Percentiles rank a stretch among this genome's conserved stretches.
Evolutionary conservation across 495 filamentous ascomycete species (phyloP).

Genomic region (Aspergillus leporis): DNA sequence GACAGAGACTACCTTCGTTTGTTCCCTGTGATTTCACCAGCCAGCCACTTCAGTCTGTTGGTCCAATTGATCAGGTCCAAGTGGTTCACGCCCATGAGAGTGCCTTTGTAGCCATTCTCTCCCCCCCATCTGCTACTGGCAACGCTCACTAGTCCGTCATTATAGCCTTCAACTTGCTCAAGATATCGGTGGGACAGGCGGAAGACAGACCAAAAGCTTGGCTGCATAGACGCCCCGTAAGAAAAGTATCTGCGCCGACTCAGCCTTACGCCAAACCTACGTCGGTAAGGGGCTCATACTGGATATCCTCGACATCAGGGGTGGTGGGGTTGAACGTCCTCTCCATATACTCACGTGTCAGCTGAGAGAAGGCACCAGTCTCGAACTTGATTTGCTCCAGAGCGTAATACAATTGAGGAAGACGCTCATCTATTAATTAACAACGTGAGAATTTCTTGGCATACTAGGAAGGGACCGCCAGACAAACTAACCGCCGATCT

Average conservation of each 20-base stretch:
- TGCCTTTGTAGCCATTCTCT: slow-evolving; percentile 72
- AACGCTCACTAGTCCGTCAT: slow-evolving; percentile 93
- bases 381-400: slow-evolving; percentile 69
- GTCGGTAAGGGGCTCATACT: slow-evolving; percentile 33
- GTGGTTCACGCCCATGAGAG: slow-evolving; percentile 84
- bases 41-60: slow-evolving; percentile 73
- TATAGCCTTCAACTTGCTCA: slow-evolving; percentile 69
- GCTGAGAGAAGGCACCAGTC: slow-evolving; percentile 79
- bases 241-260: slow-evolving; percentile 70
- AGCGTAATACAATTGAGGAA: slow-evolving; percentile 70
- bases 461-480: not conserved
- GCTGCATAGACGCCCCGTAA: slow-evolving; percentile 77
- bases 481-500: slow-evolving; percentile 53
- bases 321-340: slow-evolving; percentile 80
- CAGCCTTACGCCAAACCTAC: slow-evolving; percentile 15
- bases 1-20: slow-evolving; percentile 58
- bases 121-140: slow-evolving; percentile 83
- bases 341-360: slow-evolving; percentile 80
- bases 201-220: slow-evolving; percentile 71
- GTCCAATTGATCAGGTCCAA: slow-evolving; percentile 96
- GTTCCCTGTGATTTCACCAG: slow-evolving; percentile 66
- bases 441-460: not conserved
- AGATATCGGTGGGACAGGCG: slow-evolving; percentile 72
- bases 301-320: slow-evolving; percentile 70
- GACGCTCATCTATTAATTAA: slow-evolving; percentile 37